Base-by-base conservation (phyloP, 2,329 filamentous ascomycete species). In the Calonectria pseudoturangicola region DNA sequence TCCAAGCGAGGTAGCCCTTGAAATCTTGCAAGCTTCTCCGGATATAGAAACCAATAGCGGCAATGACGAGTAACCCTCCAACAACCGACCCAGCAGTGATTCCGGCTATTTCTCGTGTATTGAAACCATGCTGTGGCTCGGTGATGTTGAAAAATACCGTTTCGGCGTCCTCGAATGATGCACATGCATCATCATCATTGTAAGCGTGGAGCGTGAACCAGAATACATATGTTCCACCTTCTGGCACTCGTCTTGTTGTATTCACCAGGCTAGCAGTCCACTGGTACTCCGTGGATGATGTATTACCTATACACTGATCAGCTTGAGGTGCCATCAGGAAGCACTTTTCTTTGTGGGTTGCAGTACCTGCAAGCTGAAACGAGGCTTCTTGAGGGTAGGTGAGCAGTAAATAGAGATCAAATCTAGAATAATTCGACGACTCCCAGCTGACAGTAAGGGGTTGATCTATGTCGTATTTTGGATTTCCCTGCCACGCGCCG, bases 121-220 rank as follows among this genome's bases (percentile, higher is more conserved):
- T 58, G 7, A 58, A 58, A 21, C 54, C 54, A 21, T 6, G 25
- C 54, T 39, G n/a, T 12, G 54, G 54, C 12, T 58, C 33, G n/a
- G 54, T 58, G 9, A 58, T 58, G 30, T 58, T 58, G 54, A 58
- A 58, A 41, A 15, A 58, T 36, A 58, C 18, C 33, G 54, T 27
- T 0, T 58, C 54, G 13, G 54, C 33, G n/a, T 58, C 33, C 33
- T 58, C 54, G 4, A n/a, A 21, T 25, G 54, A 58, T 16, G n/a
- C 33, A 18, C 54, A 58, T 41, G 13, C 12, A 16, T 16, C n/a
- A 13, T 39, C 13, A 13, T 27, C 15, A 18, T 58, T 25, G 33
- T 58, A 58, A 7, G 54, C 54, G 33, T 58, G 54, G 13, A 58
- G 2, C 21, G 54, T 41, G 21, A 58, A 58, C 54, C 54, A 58